Conservation (phyloP, 2,329 filamentous ascomycete genomes). For the Botrytis hyacinthi region DNA sequence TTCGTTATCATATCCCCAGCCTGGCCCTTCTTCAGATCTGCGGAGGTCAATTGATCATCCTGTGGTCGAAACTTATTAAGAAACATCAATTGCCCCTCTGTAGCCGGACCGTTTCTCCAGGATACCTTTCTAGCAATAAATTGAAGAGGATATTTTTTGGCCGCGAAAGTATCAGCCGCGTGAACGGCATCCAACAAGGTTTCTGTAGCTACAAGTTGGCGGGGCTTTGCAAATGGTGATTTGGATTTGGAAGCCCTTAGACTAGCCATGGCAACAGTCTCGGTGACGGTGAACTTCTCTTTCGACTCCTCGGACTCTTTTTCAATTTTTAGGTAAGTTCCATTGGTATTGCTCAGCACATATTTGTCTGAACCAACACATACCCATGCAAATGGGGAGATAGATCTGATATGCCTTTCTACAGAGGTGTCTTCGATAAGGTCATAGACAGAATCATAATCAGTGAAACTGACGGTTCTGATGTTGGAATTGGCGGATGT, state of each 20-base stretch:
- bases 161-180: constrained; percentile 79
- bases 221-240: constrained; percentile 66
- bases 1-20: constrained; percentile 92
- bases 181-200: constrained; percentile 75
- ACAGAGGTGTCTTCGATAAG: constrained; percentile 78
- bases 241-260: constrained; percentile 41
- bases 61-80: constrained; percentile 63
- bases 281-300: constrained; percentile 39
- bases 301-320: constrained; percentile 33
- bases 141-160: constrained; percentile 60
- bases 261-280: constrained; percentile 35
- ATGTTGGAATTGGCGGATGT: constrained; percentile 16
- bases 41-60: constrained; percentile 51
- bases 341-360: constrained; percentile 64
- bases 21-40: constrained; percentile 71
- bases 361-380: constrained; percentile 68
- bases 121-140: constrained; percentile 64
- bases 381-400: constrained; percentile 82
- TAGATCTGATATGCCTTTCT: constrained; percentile 72
- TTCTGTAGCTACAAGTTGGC: constrained; percentile 61
- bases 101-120: constrained; percentile 70
- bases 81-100: constrained; percentile 63
- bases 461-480: constrained; percentile 63
- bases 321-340: constrained; percentile 57
- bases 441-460: constrained; percentile 90